Conservation (phyloP, 2,329 filamentous ascomycete genomes). For the Aspergillus novofumigatus region DNA sequence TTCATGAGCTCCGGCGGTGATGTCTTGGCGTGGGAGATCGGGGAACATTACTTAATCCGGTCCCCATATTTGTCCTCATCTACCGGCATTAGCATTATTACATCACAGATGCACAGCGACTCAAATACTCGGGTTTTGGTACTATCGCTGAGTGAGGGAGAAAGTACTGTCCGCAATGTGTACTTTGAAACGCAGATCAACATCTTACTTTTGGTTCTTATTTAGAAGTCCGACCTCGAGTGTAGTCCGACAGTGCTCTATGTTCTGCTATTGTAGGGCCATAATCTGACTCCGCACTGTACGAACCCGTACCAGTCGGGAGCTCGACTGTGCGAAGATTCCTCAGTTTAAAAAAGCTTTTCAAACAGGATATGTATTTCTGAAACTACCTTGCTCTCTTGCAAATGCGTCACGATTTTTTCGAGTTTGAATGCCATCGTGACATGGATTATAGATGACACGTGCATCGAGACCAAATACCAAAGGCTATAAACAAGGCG, state of each 20-base stretch:
- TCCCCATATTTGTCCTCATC: background rate
- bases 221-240: background rate
- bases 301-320: background rate
- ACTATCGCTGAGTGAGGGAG: background rate
- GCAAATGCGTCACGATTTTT: no score
- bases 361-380: no score
- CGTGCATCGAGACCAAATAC: background rate
- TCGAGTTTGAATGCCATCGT: background rate
- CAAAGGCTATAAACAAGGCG: background rate
- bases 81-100: background rate
- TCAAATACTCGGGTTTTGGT: background rate
- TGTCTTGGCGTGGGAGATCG: conserved; percentile 5
- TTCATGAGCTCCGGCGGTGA: conserved; percentile 6
- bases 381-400: background rate
- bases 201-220: background rate
- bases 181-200: background rate
- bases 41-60: conserved; percentile 3
- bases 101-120: background rate
- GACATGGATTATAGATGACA: background rate
- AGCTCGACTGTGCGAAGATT: background rate
- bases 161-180: no score
- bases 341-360: background rate
- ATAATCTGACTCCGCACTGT: background rate
- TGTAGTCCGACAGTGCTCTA: background rate
- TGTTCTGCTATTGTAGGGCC: background rate